Percentiles rank a stretch among this genome's conserved stretches.
Conservation (phyloP, 352 stramenopile species). For the Pythium brachiatum region DNA sequence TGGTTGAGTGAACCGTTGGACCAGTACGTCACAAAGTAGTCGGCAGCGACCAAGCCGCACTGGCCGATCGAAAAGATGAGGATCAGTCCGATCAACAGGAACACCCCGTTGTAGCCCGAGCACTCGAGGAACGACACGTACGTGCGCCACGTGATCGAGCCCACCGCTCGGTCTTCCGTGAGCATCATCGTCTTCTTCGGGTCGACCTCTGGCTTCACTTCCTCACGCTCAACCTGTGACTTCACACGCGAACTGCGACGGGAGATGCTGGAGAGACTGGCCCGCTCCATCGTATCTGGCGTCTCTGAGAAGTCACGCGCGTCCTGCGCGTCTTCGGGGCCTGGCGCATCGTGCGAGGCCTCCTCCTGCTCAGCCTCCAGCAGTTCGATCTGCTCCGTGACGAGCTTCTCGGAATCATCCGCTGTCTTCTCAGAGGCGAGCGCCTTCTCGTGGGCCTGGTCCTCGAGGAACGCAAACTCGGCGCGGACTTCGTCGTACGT, state of each 20-base stretch:
- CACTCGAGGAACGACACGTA: slow-evolving; percentile 46
- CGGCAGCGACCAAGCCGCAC: slow-evolving; percentile 1
- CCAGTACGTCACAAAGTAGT: slow-evolving; percentile 90
- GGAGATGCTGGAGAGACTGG: slow-evolving; percentile 28
- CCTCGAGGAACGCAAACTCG: slow-evolving; percentile 57
- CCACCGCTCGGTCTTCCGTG: slow-evolving; percentile 60
- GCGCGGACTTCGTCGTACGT: slow-evolving; percentile 17
- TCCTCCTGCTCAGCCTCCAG: slow-evolving; percentile 19
- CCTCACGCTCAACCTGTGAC: slow-evolving; percentile 35
- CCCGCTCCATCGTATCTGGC: not conserved
- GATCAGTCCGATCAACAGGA: slow-evolving; percentile 1
- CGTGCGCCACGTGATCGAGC: slow-evolving; percentile 56
- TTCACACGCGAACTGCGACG: slow-evolving; percentile 48
- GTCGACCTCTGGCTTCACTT: not conserved
- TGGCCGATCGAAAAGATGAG: slow-evolving; percentile 10
- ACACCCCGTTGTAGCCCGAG: slow-evolving; percentile 15
- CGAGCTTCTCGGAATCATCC: slow-evolving; percentile 38
- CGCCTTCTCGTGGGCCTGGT: slow-evolving; percentile 49
- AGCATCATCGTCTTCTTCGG: slow-evolving; percentile 41
- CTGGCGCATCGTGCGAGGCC: slow-evolving; percentile 30
- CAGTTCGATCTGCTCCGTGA: slow-evolving; percentile 29
- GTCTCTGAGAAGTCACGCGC: not conserved
- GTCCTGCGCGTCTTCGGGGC: not conserved
- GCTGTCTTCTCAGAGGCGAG: slow-evolving; percentile 62
- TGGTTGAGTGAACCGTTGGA: slow-evolving; percentile 46